A percentile compares a stretch with the other conserved stretches of the same genome.
phyloP scores from a whole-genome alignment of 345 rosid species.

The Populus nigra region DNA sequence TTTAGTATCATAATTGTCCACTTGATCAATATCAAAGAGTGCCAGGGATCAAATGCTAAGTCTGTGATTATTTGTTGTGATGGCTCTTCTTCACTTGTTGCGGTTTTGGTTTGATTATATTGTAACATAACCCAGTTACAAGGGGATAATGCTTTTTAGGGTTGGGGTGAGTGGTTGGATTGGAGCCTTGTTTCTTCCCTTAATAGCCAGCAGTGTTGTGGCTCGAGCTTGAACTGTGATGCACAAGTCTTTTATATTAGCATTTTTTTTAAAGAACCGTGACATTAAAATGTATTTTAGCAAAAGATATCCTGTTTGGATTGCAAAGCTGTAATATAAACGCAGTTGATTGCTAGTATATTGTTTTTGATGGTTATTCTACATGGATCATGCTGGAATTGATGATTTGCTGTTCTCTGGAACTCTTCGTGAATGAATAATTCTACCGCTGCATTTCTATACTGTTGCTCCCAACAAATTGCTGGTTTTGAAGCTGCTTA shows the following conservation, averaged over 20 bases:
- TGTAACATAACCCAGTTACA: background rate
- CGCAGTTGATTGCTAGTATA: background rate
- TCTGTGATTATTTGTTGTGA: too few relatives aligned
- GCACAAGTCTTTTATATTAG: too few relatives aligned
- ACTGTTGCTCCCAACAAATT: background rate
- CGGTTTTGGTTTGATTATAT: background rate
- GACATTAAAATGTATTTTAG: background rate
- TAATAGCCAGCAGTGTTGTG: background rate
- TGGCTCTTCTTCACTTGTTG: too few relatives aligned
- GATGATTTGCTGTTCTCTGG: background rate
- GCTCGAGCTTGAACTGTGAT: background rate
- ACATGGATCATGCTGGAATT: background rate
- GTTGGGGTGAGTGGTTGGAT: background rate
- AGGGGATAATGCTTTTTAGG: background rate
- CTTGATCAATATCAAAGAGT: conserved; percentile 9
- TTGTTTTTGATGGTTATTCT: background rate
- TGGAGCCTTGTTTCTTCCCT: background rate
- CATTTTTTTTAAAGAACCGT: background rate
- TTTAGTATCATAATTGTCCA: conserved; percentile 32
- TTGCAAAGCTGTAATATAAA: background rate
- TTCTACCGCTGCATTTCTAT: background rate
- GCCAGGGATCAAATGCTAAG: background rate
- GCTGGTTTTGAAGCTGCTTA: too few relatives aligned
- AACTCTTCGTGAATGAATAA: background rate
- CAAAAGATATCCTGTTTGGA: background rate